A percentile compares a stretch with the other conserved stretches of the same genome.
Conservation (phyloP, 345 rosid species). For the Carallia pectinifolia region DNA sequence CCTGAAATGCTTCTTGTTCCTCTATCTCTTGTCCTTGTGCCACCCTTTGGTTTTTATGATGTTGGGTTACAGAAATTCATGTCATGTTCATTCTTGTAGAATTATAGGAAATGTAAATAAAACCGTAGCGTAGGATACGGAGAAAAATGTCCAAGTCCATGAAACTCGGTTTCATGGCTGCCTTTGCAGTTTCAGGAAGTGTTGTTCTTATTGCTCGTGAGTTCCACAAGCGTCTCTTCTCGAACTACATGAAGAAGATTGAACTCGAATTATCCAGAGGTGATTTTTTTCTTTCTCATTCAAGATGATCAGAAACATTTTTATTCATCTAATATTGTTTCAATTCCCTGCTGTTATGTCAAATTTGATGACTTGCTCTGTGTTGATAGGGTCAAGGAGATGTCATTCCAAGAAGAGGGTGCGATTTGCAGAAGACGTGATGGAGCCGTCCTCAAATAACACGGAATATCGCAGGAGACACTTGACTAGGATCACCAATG, state of each 20-base stretch:
- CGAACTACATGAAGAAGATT: conserved; percentile 60
- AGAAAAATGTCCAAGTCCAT: conserved; percentile 32
- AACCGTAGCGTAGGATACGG: background rate
- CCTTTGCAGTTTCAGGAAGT: conserved; percentile 75
- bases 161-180: conserved; percentile 60
- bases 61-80: background rate
- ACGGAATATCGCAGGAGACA: conserved; percentile 53
- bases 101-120: background rate
- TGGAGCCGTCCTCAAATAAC: conserved; percentile 62
- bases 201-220: conserved; percentile 61
- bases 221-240: conserved; percentile 62
- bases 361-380: background rate
- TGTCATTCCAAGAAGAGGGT: conserved; percentile 53
- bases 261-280: conserved; percentile 53
- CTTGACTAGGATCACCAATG: background rate
- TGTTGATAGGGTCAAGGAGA: conserved; percentile 16
- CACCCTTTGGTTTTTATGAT: background rate
- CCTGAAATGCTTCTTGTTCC: conserved; percentile 10
- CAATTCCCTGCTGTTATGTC: background rate
- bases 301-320: no score
- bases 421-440: conserved; percentile 72
- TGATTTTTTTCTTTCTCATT: background rate
- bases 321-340: background rate
- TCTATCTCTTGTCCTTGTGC: background rate
- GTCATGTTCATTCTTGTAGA: background rate